Evolutionary conservation across 768 basidiomycete genomes (phyloP), one percentile per base, ranked within the genome.

Genomic region (Xerocomellus dryophilus): DNA sequence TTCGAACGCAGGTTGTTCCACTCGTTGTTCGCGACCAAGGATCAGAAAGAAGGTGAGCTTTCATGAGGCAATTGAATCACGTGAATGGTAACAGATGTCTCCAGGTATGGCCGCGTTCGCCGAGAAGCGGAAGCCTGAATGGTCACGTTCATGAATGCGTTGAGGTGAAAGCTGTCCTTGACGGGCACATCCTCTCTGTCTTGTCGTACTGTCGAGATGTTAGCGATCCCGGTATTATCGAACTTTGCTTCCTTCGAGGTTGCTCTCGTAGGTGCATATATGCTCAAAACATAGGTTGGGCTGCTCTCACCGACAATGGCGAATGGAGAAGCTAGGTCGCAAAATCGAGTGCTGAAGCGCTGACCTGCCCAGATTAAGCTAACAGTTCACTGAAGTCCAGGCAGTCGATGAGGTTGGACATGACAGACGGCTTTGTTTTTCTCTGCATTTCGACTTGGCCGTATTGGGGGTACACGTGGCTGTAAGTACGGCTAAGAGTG

Each of bases 21-120:
- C 61, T 78, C 83, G 38, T 73, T 94, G 54, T 98, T 99, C 63
- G 93, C 93, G 5, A 97, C 97, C 17, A 82, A 86, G 49, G 94
- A 96, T 69, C 93, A 95, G 74, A 95, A 95, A 76, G 94, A 96
- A 74, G 94, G 93, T 88, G 62, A 56, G 87, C 72, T 17, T 32
- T 43, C 38, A 38, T 2, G 23, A 35, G 45, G 3, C 10, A 15
- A 10, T 38, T 15, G 35, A 25, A 11, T 23, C 7, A 3, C 27
- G 35, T 29, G 27, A 48, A 18, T n/a, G 14, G 34, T 42, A 8
- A 54, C 39, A 44, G 23, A 61, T 35, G 42, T 53, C 25, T 23
- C 41, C 60, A 96, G 95, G 96, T 18, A 99, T 98, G 96, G 69
- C 78, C 21, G 96, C 96, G 20, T 98, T 99, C 64, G 84, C 85